Percentiles rank a stretch among this genome's conserved stretches.
Conservation (phyloP, 2,329 filamentous ascomycete species). For the Fusarium avenaceum region DNA sequence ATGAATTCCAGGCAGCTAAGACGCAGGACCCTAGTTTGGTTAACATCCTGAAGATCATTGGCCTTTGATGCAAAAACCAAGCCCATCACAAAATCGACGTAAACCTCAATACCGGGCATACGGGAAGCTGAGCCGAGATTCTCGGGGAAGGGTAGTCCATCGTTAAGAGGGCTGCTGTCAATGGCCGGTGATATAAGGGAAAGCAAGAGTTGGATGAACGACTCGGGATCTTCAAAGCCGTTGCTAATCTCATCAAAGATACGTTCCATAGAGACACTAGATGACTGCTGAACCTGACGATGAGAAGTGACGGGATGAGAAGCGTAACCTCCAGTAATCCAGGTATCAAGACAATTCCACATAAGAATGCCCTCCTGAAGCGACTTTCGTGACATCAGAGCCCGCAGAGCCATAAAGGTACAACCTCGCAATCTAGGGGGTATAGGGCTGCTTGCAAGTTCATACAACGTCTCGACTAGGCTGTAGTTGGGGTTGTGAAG, state of each 20-base stretch:
- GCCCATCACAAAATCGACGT: slow-evolving; percentile 90
- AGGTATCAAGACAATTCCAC: slow-evolving; percentile 85
- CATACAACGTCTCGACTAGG: slow-evolving; percentile 80
- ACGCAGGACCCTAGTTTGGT: slow-evolving; percentile 79
- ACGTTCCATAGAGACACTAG: slow-evolving; percentile 67
- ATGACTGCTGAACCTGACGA: slow-evolving; percentile 52
- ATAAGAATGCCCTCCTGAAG: slow-evolving; percentile 76
- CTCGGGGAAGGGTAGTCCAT: slow-evolving; percentile 88
- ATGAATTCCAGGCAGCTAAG: slow-evolving; percentile 89
- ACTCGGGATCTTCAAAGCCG: slow-evolving; percentile 86
- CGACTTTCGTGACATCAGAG: slow-evolving; percentile 81
- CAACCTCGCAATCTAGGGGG: slow-evolving; percentile 84
- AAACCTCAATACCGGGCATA: slow-evolving; percentile 86
- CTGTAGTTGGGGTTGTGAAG: slow-evolving; percentile 74
- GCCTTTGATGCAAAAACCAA: slow-evolving; percentile 78
- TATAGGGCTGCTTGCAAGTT: slow-evolving; percentile 82
- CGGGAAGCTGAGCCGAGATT: slow-evolving; percentile 82
- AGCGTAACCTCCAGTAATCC: slow-evolving; percentile 75
- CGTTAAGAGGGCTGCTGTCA: slow-evolving; percentile 73
- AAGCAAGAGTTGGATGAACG: slow-evolving; percentile 84
- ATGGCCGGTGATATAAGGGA: slow-evolving; percentile 76
- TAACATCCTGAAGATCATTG: slow-evolving; percentile 73
- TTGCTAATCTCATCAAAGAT: slow-evolving; percentile 81
- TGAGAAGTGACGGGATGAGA: slow-evolving; percentile 53
- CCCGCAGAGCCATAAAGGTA: slow-evolving; percentile 82